Evolutionary conservation across 1,284 basidiomycete species (phyloP), one percentile per base, ranked within the genome.

Genomic region (Ganoderma lucidum): DNA sequence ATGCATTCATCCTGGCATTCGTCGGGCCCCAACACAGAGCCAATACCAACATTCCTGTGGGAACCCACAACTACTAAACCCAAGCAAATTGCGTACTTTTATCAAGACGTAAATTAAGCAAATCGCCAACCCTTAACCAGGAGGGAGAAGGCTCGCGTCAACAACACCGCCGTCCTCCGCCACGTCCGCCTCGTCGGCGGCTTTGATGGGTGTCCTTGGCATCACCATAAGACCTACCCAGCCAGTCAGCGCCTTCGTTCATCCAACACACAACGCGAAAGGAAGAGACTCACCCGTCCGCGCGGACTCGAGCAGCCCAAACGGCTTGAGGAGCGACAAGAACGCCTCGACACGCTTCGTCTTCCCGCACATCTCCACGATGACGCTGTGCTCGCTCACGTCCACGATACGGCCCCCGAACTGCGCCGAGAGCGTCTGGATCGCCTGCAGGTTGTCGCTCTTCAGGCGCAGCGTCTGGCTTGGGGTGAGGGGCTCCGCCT

Each of bases 401-500:
- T 99, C 98, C 56, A 99, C 97, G 69, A 99, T 91, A 75, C 92
- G 92, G 9, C 95, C 98, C 35, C 94, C 91, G 77, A 99, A 99
- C 81, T 99, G 97, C 62, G 87, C 83, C 0, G 96, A 88, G 51
- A 99, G 91, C 53, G 91, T 88, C 69, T 92, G 91, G 79, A 99
- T 93, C 37, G 95, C 93, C 61, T 93, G 90, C 70, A 99, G 82
- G 80, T 98, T 93, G 78, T 97, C 90, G 80, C 96, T 95, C 83
- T 98, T 98, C 70, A 93, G 86, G 66, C 95, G 91, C 30, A 99
- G 89, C 0, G 94, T 94, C 81, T 99, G 89, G 19, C 91, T 90
- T 10, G 95, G 85, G 0, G 88, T 84, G 14, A 82, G 78, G 1
- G 84, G 80, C 12, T 81, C 71, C 39, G 71, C 51, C 32, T 17